A percentile compares a stretch with the other conserved stretches of the same genome.
Evolutionary conservation across 2,329 filamentous ascomycete genomes (phyloP).

Genomic region (Alternaria solani): DNA sequence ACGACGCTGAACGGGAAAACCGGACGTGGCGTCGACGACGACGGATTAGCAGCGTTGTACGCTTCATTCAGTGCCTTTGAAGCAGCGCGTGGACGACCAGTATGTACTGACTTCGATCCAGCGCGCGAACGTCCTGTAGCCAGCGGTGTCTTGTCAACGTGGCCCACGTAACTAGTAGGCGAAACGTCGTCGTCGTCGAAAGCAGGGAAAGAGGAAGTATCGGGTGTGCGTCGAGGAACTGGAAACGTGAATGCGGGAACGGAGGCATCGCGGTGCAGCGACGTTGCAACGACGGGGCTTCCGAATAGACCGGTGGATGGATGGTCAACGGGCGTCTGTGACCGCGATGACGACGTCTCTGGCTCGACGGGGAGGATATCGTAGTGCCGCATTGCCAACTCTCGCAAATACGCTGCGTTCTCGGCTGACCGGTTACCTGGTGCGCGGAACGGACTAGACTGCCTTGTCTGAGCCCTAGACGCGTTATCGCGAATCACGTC

Average conservation of each 20-base stretch:
- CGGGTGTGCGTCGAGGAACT: neutral
- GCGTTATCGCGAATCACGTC: neutral
- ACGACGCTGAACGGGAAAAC: neutral
- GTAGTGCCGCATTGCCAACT: neutral
- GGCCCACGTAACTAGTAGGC: neutral
- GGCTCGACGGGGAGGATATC: neutral
- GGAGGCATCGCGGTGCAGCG: neutral
- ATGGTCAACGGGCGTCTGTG: neutral
- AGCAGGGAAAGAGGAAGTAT: neutral
- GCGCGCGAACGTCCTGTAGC: slow-evolving; percentile 13
- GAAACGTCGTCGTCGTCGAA: neutral
- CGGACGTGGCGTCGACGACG: neutral
- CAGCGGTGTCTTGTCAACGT: neutral
- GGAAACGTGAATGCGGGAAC: neutral
- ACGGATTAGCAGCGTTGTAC: slow-evolving; percentile 20
- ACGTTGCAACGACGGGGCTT: neutral
- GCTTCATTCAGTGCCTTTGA: slow-evolving; percentile 30
- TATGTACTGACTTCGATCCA: slow-evolving; percentile 1
- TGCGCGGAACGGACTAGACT: neutral
- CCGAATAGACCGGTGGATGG: neutral
- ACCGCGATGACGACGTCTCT: neutral
- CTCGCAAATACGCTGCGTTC: neutral
- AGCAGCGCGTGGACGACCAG: slow-evolving; percentile 24
- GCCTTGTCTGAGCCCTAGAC: neutral
- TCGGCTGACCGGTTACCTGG: neutral